These are phyloP conservation scores for Papiliotrema fonsecae DNA, from an alignment of 1,284 basidiomycete species.

Conservation along the genomic window DNA sequence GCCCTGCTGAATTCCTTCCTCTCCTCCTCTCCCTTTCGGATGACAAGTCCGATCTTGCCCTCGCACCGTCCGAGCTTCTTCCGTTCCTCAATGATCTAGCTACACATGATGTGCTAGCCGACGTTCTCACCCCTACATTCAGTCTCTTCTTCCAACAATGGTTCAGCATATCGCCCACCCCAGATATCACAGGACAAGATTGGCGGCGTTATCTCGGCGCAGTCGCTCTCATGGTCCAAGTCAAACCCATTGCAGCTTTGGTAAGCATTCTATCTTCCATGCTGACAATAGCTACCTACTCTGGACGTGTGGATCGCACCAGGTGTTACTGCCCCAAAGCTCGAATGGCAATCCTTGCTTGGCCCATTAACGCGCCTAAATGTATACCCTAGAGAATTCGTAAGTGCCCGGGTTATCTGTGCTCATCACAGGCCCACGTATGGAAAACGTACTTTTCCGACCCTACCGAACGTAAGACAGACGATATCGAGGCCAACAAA, in stretches of 20 bases:
- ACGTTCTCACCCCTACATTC: conserved; percentile 50
- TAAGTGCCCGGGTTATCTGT: conserved; percentile 47
- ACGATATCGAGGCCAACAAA: conserved; percentile 77
- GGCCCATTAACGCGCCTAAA: conserved; percentile 77
- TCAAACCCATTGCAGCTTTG: conserved; percentile 78
- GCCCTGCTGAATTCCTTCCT: conserved; percentile 68
- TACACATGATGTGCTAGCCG: conserved; percentile 47
- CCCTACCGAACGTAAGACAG: conserved; percentile 64
- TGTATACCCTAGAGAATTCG: conserved; percentile 82
- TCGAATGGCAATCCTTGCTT: conserved; percentile 62
- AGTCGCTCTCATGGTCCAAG: conserved; percentile 69
- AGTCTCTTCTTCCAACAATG: conserved; percentile 47
- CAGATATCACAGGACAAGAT: conserved; percentile 48
- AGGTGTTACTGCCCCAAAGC: conserved; percentile 38
- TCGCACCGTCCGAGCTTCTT: conserved; percentile 37
- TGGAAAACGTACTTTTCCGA: conserved; percentile 77
- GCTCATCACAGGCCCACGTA: conserved; percentile 62
- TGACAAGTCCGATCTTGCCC: conserved; percentile 50
- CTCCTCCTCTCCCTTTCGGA: conserved; percentile 64
- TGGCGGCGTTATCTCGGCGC: conserved; percentile 87
- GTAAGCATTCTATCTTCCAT: conserved; percentile 24
- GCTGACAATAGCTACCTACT: conserved; percentile 38
- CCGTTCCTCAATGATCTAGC: conserved; percentile 52
- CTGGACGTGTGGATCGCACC: conserved; percentile 45
- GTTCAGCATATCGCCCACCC: conserved; percentile 40